phyloP scores from a whole-genome alignment of 306 rosid species.

The Lathyrus tuberosus region DNA sequence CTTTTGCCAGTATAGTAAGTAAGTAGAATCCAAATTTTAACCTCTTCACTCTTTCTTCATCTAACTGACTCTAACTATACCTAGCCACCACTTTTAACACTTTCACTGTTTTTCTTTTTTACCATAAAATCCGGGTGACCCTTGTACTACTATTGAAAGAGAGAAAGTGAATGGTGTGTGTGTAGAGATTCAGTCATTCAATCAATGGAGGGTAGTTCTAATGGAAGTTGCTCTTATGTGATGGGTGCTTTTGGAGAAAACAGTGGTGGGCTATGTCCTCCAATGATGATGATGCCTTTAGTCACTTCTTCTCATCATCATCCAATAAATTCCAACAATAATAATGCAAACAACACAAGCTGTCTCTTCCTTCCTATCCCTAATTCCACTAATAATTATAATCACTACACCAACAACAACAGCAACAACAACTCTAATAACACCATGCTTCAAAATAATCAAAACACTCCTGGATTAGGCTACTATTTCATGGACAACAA shows the following conservation, averaged over 20 bases:
- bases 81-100: conserved; percentile 33
- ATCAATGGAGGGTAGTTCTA: conserved; percentile 56
- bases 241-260: conserved; percentile 69
- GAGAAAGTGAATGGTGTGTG: conserved; percentile 1
- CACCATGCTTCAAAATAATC: conserved; percentile 37
- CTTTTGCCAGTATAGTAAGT: conserved; percentile 38
- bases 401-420: background rate
- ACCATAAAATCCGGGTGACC: conserved; percentile 91
- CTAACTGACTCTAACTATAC: conserved; percentile 37
- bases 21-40: conserved; percentile 8
- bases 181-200: background rate
- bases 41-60: conserved; percentile 33
- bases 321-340: conserved; percentile 36
- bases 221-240: conserved; percentile 52
- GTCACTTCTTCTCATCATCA: conserved; percentile 62
- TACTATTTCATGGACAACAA: conserved; percentile 72
- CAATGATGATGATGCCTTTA: conserved; percentile 81
- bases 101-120: conserved; percentile 56
- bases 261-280: conserved; percentile 65
- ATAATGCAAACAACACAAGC: conserved; percentile 35
- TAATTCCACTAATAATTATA: conserved; percentile 35
- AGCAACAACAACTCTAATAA: background rate
- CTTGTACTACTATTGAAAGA: background rate
- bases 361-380: conserved; percentile 51
- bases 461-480: conserved; percentile 40